Evolutionary conservation across 495 filamentous ascomycete species (phyloP), one percentile per base, ranked within the genome.

Genomic region (Tuber indicum): DNA sequence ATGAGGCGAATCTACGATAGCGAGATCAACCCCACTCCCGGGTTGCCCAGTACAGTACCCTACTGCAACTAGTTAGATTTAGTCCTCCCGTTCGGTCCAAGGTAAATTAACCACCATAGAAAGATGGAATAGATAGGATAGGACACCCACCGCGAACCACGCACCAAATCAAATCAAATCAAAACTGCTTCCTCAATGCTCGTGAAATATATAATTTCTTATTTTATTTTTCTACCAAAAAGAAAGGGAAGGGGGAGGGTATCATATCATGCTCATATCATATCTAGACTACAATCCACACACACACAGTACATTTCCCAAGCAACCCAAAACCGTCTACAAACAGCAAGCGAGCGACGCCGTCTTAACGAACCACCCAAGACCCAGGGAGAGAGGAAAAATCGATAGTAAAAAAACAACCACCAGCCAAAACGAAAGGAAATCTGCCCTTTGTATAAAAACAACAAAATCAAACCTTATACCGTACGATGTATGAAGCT

Each of bases 261-360:
- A 58, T 58, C 49, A 58, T 58, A 26, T 58, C 49, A 58, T 58
- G 49, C 9, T 26, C 49, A 58, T n/a, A 58, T 58, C 23, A 26
- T 58, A 58, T 58, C 58, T 66, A 32, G 32, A 32, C 32, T 32
- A 66, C 26, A 66, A 32, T 32, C 26, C 58, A 32, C 58, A 66
- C 14, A 66, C n/a, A n/a, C n/a, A 32, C 32, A 66, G 58, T 66
- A 66, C 58, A 66, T 66, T 66, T 32, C 26, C 58, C 58, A 66
- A 66, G n/a, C 58, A 62, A 66, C 9, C 58, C n/a, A 66, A 62
- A 66, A 8, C 58, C 58, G 10, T 66, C 58, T 66, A 66, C 58
- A 66, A 66, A 32, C 58, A 66, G 58, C 58, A 32, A 66, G 58
- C 58, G 58, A 66, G 58, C 8, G 58, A 66, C 52, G n/a, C 52